These are phyloP conservation scores for Penicillium fuscoglaucum DNA, from an alignment of 2,329 filamentous ascomycete genomes.

Conservation along the genomic window DNA sequence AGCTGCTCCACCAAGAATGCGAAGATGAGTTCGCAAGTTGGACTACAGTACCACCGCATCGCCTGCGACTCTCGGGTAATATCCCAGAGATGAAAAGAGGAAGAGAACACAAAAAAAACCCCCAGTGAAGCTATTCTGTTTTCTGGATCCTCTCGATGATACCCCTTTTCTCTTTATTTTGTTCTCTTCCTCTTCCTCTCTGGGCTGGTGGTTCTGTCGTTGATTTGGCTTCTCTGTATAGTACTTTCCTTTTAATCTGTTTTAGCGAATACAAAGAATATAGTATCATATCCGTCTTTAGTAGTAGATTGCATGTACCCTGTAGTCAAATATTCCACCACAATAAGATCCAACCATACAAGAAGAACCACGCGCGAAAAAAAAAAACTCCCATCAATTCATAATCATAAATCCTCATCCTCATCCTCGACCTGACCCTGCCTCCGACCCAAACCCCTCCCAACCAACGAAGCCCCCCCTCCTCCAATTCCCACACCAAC, in stretches of 20 bases:
- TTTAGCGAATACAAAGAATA: slow-evolving; percentile 21
- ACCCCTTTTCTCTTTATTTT: slow-evolving; percentile 14
- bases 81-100: slow-evolving; percentile 1
- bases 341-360: neutral
- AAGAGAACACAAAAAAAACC: slow-evolving; percentile 6
- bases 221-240: slow-evolving; percentile 15
- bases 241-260: slow-evolving; percentile 12
- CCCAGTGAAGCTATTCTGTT: slow-evolving; percentile 6
- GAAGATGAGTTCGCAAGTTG: neutral
- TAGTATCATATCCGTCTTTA: neutral
- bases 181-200: slow-evolving; percentile 8
- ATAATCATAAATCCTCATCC: slow-evolving; percentile 4
- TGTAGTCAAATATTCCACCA: neutral
- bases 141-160: slow-evolving; percentile 17
- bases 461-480: slow-evolving; percentile 3
- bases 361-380: neutral
- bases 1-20: neutral
- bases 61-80: slow-evolving; percentile 2
- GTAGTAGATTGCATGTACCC: neutral
- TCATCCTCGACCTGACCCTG: neutral
- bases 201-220: slow-evolving; percentile 7
- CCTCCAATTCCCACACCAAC: neutral
- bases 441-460: neutral
- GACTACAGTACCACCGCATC: neutral
- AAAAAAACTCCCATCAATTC: neutral